phyloP scores from a whole-genome alignment of 2,329 filamentous ascomycete genomes.

The Clarireedia hainanense region DNA sequence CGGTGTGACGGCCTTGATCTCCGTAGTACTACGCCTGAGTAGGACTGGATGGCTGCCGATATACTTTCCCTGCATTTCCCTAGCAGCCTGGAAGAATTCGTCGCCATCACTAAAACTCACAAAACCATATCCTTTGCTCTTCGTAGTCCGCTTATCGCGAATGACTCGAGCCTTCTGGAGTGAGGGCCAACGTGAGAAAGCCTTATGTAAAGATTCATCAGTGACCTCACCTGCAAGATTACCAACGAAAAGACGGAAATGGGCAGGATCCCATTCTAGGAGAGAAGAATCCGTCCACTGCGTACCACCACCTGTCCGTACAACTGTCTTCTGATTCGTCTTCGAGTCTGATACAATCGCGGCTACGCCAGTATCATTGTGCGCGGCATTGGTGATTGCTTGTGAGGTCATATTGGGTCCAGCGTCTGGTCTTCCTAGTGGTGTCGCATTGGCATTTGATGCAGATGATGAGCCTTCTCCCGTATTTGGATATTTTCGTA shows the following conservation, averaged over 20 bases:
- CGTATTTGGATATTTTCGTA: conserved; percentile 28
- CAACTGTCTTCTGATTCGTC: conserved; percentile 76
- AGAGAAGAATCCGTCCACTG: conserved; percentile 84
- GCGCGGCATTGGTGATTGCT: conserved; percentile 37
- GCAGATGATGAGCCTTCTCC: conserved; percentile 37
- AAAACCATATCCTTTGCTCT: conserved; percentile 94
- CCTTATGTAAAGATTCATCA: conserved; percentile 90
- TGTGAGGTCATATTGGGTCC: conserved; percentile 78
- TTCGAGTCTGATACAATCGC: conserved; percentile 33
- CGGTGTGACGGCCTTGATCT: conserved; percentile 71
- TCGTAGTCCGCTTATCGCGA: conserved; percentile 90
- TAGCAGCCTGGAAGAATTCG: conserved; percentile 91
- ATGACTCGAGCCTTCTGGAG: conserved; percentile 90
- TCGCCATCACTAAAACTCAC: conserved; percentile 93
- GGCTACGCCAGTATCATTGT: conserved; percentile 38
- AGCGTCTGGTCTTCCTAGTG: conserved; percentile 28
- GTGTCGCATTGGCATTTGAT: conserved; percentile 37
- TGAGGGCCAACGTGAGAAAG: conserved; percentile 80
- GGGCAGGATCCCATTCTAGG: conserved; percentile 91
- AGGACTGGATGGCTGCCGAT: conserved; percentile 93
- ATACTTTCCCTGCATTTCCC: conserved; percentile 99
- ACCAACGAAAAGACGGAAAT: conserved; percentile 91
- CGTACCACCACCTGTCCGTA: conserved; percentile 82
- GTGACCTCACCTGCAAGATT: conserved; percentile 97
- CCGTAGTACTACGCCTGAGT: conserved; percentile 81